These are phyloP conservation scores for Colletotrichum sp. DNA, from an alignment of 2,329 filamentous ascomycete genomes.

Conservation along the genomic window DNA sequence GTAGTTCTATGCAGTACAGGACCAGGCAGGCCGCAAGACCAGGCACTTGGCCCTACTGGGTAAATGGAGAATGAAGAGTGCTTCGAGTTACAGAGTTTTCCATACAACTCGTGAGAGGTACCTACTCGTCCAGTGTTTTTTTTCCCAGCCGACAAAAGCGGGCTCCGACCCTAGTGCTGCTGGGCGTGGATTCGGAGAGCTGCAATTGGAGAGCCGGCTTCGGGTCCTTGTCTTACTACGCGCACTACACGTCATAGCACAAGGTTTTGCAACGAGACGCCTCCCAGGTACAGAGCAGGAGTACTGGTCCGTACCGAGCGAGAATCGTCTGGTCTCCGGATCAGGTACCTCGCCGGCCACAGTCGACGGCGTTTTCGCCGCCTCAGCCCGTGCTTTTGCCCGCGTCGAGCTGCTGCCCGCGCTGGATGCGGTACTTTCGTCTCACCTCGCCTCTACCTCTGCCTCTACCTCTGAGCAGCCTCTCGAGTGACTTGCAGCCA, in stretches of 20 bases:
- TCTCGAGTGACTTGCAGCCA: conserved; percentile 6
- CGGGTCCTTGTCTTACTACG: conserved; percentile 17
- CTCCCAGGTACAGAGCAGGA: background rate
- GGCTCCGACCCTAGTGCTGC: conserved; percentile 15
- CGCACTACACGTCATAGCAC: conserved; percentile 11
- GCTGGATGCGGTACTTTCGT: conserved; percentile 8
- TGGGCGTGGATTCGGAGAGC: conserved; percentile 3
- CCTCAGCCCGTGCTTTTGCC: background rate
- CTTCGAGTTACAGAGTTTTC: background rate
- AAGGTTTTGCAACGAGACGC: conserved; percentile 4
- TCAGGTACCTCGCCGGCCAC: conserved; percentile 3
- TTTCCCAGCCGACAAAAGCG: conserved; percentile 10
- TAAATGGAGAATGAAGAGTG: background rate
- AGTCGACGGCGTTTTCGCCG: background rate
- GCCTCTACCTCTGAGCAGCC: background rate
- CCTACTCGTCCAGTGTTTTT: background rate
- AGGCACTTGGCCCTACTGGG: background rate
- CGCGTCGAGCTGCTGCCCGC: background rate
- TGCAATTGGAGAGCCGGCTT: conserved; percentile 17
- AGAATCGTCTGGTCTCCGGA: conserved; percentile 9
- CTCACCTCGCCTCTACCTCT: background rate
- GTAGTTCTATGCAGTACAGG: background rate
- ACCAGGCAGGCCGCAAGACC: background rate
- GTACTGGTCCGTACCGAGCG: background rate
- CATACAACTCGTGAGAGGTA: background rate